Evolutionary conservation across 345 rosid genomes (phyloP), one percentile per base, ranked within the genome.

Genomic region (Durio zibethinus): DNA sequence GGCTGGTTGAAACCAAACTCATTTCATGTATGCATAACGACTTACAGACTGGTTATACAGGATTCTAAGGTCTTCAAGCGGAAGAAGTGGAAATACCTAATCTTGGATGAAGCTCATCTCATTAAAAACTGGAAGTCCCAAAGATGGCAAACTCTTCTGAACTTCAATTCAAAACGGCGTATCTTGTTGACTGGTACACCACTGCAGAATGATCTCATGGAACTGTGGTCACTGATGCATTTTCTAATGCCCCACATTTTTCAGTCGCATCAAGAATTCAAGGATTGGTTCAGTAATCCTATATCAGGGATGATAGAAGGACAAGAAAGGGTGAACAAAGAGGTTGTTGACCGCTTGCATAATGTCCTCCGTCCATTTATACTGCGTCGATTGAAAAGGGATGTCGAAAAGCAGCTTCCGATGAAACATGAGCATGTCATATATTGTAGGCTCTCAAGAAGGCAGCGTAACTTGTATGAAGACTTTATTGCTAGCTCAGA

Each of bases 231-330:
- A 67, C 83, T 97, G 21, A 97, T 94, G 99, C 99, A 97, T 90
- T 97, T 97, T 83, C 86, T 97, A 85, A 97, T 97, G 99, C 99
- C 99, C 45, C 99, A 97, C 75, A 60, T 97, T 52, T 97, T 97
- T 86, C 99, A 97, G 84, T 97, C 99, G 82, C 99, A 97, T 87
- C 99, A 97, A 84, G 99, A 97, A 86, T 97, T 97, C 81, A 97
- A 91, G 88, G 99, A 97, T 78, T 97, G 99, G 99, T 97, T 97
- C 80, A 81, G 97, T 79, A 97, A 93, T 85, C 99, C 99, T 21
- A 97, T 97, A 86, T 86, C 99, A 31, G 99, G 99, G 74, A 97
- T 97, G 99, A 98, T 97, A 43, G 99, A 97, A 80, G 99, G 99
- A 66, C 99, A 97, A 84, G 99, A 94, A 80, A 93, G 83, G 81